A percentile compares a stretch with the other conserved stretches of the same genome.
Evolutionary conservation across 2,329 filamentous ascomycete genomes (phyloP).

Genomic region (Cordyceps javanica): DNA sequence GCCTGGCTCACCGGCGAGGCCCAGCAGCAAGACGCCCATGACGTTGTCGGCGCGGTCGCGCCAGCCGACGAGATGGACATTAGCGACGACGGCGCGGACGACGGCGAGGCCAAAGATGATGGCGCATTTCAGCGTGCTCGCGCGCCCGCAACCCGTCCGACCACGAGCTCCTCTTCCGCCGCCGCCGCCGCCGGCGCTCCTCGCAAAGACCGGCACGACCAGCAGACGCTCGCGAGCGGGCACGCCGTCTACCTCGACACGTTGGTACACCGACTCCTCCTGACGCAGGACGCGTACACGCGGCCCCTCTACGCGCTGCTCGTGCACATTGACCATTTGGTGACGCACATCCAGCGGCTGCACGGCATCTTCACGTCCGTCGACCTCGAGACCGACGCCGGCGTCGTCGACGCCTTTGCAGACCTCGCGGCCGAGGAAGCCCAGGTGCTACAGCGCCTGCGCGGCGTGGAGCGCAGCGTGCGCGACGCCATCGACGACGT

Average conservation of each 20-base stretch:
- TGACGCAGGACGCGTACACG: slow-evolving; percentile 59
- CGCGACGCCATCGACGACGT: slow-evolving; percentile 63
- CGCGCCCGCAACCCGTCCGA: slow-evolving; percentile 16
- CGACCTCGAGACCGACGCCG: slow-evolving; percentile 76
- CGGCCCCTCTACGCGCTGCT: slow-evolving; percentile 60
- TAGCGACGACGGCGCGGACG: neutral
- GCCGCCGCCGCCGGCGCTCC: neutral
- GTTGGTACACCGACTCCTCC: slow-evolving; percentile 59
- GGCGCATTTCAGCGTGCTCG: neutral
- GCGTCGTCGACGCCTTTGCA: slow-evolving; percentile 69
- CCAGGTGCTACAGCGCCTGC: slow-evolving; percentile 59
- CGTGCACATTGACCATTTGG: slow-evolving; percentile 72
- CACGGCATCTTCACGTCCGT: slow-evolving; percentile 70
- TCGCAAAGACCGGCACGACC: slow-evolving; percentile 53
- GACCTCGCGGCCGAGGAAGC: slow-evolving; percentile 67
- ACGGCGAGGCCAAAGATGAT: neutral
- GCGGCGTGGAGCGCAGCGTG: slow-evolving; percentile 56
- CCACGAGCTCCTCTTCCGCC: slow-evolving; percentile 16
- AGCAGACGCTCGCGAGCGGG: slow-evolving; percentile 74
- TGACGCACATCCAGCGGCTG: slow-evolving; percentile 68
- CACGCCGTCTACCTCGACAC: slow-evolving; percentile 71
- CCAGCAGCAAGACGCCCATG: neutral
- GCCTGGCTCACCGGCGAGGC: slow-evolving; percentile 57
- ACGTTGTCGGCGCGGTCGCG: neutral
- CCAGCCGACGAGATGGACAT: slow-evolving; percentile 1